These are phyloP conservation scores for Xylaria sp. DNA, from an alignment of 495 filamentous ascomycete genomes.

Conservation along the genomic window DNA sequence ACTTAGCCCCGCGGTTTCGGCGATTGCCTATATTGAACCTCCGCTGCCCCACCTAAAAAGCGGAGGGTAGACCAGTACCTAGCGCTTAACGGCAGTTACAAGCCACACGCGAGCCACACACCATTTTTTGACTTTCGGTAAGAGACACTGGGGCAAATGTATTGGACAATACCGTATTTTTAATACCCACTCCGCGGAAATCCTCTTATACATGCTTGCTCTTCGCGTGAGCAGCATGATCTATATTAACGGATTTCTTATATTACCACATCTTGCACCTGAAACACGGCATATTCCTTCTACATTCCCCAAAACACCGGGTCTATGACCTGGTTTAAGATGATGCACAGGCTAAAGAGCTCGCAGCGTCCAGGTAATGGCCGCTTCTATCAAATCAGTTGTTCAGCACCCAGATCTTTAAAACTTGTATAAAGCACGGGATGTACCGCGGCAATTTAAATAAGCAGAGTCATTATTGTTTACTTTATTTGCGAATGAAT, in stretches of 20 bases:
- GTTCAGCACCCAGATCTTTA: neutral
- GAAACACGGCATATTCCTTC: neutral
- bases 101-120: neutral
- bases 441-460: too few species aligned
- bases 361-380: too few species aligned
- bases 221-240: neutral
- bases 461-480: too few species aligned
- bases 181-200: neutral
- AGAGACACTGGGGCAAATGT: neutral
- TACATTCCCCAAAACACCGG: neutral
- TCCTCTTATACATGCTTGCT: neutral
- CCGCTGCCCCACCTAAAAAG: neutral
- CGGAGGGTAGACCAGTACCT: too few species aligned
- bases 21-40: constrained; percentile 21
- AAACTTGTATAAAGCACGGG: neutral
- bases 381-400: neutral
- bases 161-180: neutral
- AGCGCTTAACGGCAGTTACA: neutral
- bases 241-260: neutral
- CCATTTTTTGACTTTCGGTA: neutral
- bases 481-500: too few species aligned
- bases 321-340: neutral
- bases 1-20: constrained; percentile 1
- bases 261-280: neutral
- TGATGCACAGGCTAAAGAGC: neutral